A percentile compares a stretch with the other conserved stretches of the same genome.
These are phyloP conservation scores for Ophiosphaerella narmari DNA, from an alignment of 2,329 filamentous ascomycete species.

Conservation along the genomic window DNA sequence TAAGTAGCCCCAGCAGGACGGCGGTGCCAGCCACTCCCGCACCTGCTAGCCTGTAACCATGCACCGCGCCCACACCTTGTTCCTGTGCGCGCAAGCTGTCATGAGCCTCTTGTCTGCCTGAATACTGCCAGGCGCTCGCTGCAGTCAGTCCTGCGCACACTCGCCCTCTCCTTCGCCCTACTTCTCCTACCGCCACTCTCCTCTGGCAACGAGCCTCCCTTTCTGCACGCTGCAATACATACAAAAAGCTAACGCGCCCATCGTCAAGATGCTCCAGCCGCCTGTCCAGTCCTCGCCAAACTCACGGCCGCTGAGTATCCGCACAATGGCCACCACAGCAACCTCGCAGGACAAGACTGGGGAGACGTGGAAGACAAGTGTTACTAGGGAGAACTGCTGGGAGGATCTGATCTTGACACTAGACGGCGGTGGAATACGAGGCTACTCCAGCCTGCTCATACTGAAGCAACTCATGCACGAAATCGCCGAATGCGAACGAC, in stretches of 20 bases:
- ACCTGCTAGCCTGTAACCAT: conserved; percentile 7
- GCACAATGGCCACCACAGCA: conserved; percentile 40
- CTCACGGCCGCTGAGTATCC: conserved; percentile 40
- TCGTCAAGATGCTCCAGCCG: conserved; percentile 31
- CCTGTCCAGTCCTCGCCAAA: conserved; percentile 19
- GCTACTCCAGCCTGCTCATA: conserved; percentile 57
- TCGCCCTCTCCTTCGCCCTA: conserved; percentile 9
- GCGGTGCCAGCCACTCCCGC: conserved; percentile 37
- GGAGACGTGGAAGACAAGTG: conserved; percentile 48
- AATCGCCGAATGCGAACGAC: conserved; percentile 51
- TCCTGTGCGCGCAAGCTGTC: conserved; percentile 1
- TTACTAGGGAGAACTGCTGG: conserved; percentile 52
- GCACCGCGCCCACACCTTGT: conserved; percentile 11
- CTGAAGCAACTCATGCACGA: conserved; percentile 56
- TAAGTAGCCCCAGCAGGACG: conserved; percentile 4
- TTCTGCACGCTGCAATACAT: conserved; percentile 12
- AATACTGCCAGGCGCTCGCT: too few relatives aligned
- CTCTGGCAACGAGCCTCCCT: conserved; percentile 9
- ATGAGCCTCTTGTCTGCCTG: conserved; percentile 1
- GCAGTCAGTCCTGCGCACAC: too few relatives aligned
- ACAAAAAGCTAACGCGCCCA: conserved; percentile 18
- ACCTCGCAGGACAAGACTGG: conserved; percentile 49
- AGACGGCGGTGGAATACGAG: conserved; percentile 58
- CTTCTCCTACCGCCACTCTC: conserved; percentile 31
- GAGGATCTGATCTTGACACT: conserved; percentile 54